Base-by-base conservation (phyloP, 345 rosid genomes). In the Citrus australasica region DNA sequence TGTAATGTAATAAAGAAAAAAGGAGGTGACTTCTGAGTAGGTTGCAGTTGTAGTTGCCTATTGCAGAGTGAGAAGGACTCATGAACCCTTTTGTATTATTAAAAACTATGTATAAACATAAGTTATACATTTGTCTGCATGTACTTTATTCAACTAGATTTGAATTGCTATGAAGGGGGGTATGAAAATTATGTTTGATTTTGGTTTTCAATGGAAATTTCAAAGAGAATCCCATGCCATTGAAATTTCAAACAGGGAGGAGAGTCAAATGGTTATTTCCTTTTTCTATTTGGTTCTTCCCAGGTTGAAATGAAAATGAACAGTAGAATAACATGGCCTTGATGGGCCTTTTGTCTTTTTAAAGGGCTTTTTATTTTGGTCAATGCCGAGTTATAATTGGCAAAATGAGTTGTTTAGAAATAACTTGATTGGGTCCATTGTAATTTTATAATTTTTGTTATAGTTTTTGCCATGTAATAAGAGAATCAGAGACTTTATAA, bases 1-100 rank as follows among this genome's bases (percentile, higher is more conserved):
- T 9, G 13, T 40, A 10, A 77, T 66, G 80, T 46, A 77, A 79
- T 79, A 79, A 79, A 76, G 68, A 25, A 60, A 67, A 30, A 60
- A 5, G 0, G 59, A 21, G 53, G 53, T 8, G 28, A 9, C 14
- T 10, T 32, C 22, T 22, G 28, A 30, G 71, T 6, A 0, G 42
- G 69, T 33, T 19, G 21, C 61, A 64, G 30, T 33, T 19, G 32
- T 8, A 27, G 11, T 8, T 40, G 46, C 3, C 14, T 2, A 9
- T 40, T 40, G 1, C 14, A 40, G 42, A 38, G 42, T 38, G 48
- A 40, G 48, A 9, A 51, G 5, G 53, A 67, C 71, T 24, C 4
- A n/a, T 38, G 71, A 46, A 14, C 28, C 72, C 22, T 40, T 21
- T 5, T 33, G 8, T 8, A 37, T 27, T 24, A 63, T 77, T 40